A percentile compares a stretch with the other conserved stretches of the same genome.
Conservation (phyloP, 2,329 filamentous ascomycete species). For the Aspergillus hiratsukae region DNA sequence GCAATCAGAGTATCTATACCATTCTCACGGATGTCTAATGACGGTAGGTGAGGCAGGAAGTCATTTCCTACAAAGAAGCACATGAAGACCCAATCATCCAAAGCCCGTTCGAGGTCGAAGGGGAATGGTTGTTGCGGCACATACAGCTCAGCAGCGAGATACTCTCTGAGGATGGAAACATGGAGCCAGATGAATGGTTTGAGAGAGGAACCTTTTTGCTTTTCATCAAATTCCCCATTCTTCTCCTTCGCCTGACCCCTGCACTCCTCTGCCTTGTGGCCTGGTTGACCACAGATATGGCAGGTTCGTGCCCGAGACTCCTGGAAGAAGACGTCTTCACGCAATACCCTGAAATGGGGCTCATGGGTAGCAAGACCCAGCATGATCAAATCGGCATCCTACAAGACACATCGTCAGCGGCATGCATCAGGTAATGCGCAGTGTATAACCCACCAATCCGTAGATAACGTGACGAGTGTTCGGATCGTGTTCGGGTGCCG, state of each 20-base stretch:
- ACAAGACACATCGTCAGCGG: constrained; percentile 19
- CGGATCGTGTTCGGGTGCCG: constrained; percentile 85
- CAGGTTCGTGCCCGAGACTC: constrained; percentile 79
- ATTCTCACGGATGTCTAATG: constrained; percentile 92
- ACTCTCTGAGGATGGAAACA: constrained; percentile 85
- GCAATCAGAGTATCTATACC: constrained; percentile 93
- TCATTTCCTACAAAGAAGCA: constrained; percentile 99
- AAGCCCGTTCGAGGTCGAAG: constrained; percentile 87
- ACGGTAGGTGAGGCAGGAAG: constrained; percentile 95
- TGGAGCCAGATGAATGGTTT: constrained; percentile 99
- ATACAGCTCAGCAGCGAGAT: constrained; percentile 82
- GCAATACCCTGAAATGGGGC: constrained; percentile 90
- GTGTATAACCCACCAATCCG: constrained; percentile 54
- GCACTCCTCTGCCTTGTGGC: constrained; percentile 84
- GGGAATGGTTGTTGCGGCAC: constrained; percentile 78
- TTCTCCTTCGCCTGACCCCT: constrained; percentile 74
- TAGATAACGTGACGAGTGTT: constrained; percentile 99
- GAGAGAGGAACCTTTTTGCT: constrained; percentile 62
- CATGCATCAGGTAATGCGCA: not conserved
- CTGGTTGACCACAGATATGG: constrained; percentile 84
- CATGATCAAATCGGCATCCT: constrained; percentile 97
- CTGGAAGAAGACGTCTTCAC: constrained; percentile 94
- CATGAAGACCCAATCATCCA: constrained; percentile 99
- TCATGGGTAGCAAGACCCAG: constrained; percentile 94
- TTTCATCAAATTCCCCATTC: constrained; percentile 74